Conservation (phyloP, 163 green algal genomes). For the Coccomyxa subellipsoidea region DNA sequence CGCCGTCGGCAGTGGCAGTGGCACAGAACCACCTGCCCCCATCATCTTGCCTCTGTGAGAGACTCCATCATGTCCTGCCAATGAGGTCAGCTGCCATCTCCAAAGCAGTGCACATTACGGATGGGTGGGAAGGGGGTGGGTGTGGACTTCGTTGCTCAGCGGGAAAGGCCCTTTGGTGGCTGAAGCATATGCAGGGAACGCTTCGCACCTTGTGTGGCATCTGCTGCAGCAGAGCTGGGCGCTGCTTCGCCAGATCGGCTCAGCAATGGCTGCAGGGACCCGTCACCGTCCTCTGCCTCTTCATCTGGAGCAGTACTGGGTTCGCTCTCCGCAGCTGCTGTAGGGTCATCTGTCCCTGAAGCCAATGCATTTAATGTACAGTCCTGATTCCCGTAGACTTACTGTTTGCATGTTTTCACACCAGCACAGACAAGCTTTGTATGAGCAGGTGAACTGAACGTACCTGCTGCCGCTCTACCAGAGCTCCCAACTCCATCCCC, state of each 20-base stretch:
- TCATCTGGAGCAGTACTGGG: not conserved
- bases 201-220: not conserved
- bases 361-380: too few relatives aligned
- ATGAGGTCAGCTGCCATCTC: not conserved
- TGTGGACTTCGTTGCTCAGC: not conserved
- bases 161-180: too few relatives aligned
- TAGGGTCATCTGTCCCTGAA: too few relatives aligned
- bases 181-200: too few relatives aligned
- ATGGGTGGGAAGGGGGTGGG: not conserved
- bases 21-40: not conserved
- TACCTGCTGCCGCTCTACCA: too few relatives aligned
- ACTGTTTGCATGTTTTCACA: too few relatives aligned
- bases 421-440: too few relatives aligned
- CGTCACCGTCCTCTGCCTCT: not conserved
- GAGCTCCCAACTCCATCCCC: too few relatives aligned
- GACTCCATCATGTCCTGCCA: slow-evolving; percentile 3
- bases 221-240: not conserved
- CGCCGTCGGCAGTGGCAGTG: not conserved
- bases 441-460: too few relatives aligned
- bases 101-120: too few relatives aligned
- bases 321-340: too few relatives aligned
- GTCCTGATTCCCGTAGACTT: too few relatives aligned
- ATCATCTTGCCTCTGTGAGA: not conserved
- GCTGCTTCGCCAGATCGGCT: not conserved
- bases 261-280: not conserved